Percentiles rank a stretch among this genome's conserved stretches.
phyloP scores from a whole-genome alignment of 2,329 filamentous ascomycete genomes.

The Colletotrichum sp. region DNA sequence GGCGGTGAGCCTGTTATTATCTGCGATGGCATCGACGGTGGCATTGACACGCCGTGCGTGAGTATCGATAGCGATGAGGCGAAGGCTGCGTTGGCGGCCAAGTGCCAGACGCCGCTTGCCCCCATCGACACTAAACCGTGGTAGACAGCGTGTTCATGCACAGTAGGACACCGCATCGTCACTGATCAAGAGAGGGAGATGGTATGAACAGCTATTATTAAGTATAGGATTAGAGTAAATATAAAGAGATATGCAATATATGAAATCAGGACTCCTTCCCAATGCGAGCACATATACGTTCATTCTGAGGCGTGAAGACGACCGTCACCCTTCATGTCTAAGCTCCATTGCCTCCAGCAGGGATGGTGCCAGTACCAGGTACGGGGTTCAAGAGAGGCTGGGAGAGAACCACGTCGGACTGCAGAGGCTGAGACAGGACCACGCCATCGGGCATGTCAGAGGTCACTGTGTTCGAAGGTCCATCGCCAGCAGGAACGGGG shows the following conservation, averaged over 20 bases:
- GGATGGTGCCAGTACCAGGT: neutral
- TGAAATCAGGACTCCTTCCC: neutral
- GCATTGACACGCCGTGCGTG: slow-evolving; percentile 37
- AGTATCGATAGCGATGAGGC: slow-evolving; percentile 9
- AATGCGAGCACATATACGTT: neutral
- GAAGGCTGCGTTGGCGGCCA: slow-evolving; percentile 4
- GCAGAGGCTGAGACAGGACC: neutral
- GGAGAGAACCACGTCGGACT: neutral
- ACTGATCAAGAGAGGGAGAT: neutral
- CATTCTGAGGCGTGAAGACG: neutral
- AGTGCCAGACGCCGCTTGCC: slow-evolving; percentile 11
- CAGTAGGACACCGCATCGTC: neutral
- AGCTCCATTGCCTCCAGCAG: neutral
- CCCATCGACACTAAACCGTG: slow-evolving; percentile 4
- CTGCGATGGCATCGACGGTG: slow-evolving; percentile 52
- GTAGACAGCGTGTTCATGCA: neutral
- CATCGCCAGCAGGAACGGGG: neutral
- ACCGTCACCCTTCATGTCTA: neutral
- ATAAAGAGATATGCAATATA: neutral
- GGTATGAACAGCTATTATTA: neutral
- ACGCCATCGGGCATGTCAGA: neutral
- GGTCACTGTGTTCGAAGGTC: neutral
- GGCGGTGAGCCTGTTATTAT: slow-evolving; percentile 48
- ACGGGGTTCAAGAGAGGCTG: neutral
- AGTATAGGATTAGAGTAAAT: neutral